Conservation (phyloP, 148 eudicot genomes). For the Rhododendron mucronatum region DNA sequence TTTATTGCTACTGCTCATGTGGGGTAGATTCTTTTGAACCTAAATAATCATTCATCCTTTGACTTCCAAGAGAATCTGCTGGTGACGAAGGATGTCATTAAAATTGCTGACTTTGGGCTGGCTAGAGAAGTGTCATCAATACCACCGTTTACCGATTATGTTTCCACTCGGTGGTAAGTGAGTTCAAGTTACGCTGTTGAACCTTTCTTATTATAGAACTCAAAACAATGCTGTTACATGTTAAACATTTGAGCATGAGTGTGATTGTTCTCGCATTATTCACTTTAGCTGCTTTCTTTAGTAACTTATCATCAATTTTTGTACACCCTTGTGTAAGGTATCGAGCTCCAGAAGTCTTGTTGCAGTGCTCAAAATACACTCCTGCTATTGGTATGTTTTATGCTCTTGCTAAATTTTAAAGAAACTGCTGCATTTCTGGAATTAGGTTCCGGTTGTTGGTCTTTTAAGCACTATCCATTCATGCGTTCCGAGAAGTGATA, state of each 20-base stretch:
- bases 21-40: not conserved
- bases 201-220: not conserved
- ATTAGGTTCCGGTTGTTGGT: not conserved
- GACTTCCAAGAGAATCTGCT: constrained; percentile 68
- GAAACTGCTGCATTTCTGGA: not conserved
- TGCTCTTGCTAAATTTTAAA: constrained; percentile 1
- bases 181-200: not conserved
- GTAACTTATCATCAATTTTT: not conserved
- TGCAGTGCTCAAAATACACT: constrained; percentile 69
- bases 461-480: not conserved
- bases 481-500: not conserved
- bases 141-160: constrained; percentile 97
- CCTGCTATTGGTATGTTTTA: constrained; percentile 76
- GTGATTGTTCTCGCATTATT: not conserved
- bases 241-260: not conserved
- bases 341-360: constrained; percentile 93
- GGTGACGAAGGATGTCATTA: constrained; percentile 66
- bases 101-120: constrained; percentile 96
- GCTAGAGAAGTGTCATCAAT: constrained; percentile 78
- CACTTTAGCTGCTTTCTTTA: not conserved
- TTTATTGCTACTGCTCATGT: not conserved
- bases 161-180: constrained; percentile 92
- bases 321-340: constrained; percentile 54
- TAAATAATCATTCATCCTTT: constrained; percentile 3
- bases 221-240: not conserved